Evolutionary conservation across 1,139 yeast species (phyloP), one percentile per base, ranked within the genome.

Genomic region (Hemisphaericaspora lyxosophila): DNA sequence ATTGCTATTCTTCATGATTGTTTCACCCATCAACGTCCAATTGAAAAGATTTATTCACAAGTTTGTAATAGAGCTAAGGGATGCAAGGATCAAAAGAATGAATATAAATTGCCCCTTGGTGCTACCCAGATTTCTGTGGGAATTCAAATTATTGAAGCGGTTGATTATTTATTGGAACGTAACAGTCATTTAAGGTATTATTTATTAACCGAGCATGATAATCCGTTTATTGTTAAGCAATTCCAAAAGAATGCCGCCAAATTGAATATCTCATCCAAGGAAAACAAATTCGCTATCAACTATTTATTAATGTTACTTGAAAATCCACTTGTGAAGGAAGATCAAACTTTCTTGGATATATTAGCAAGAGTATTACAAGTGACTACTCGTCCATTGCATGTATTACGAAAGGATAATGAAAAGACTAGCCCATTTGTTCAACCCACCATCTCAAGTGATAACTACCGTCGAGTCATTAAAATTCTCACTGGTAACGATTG

Each of bases 401-500:
- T 73, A 0, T 64, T 82, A 43, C 67, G 69, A 34, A 24, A 39
- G 19, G 15, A 49, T 19, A 50, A 53, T 29, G 43, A 43, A 18
- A 49, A 43, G n/a, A 42, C 54, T n/a, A 59, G 63, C 31, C 73
- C 67, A 22, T 78, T 55, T 37, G 70, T 70, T 14, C 67, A 84
- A 2, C 96, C 95, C 1, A 63, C 64, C 35, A 78, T 88, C 46
- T 85, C 90, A 2, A 81, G 76, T 33, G 64, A 70, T 29, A 82
- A 83, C 47, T 67, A 86, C 53, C 73, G 78, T 39, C 75, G 77
- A 43, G 69, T 88, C 35, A 82, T 86, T 14, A 75, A 80, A 26
- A 78, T 88, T 31, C 68, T 90, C 39, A 78, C 85, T n/a, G 80
- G 94, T 1, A 87, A 86, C 54, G 95, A 89, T 42, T 88, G 97